Conservation (phyloP, 1,284 basidiomycete species). For the Fistulina hepatica region DNA sequence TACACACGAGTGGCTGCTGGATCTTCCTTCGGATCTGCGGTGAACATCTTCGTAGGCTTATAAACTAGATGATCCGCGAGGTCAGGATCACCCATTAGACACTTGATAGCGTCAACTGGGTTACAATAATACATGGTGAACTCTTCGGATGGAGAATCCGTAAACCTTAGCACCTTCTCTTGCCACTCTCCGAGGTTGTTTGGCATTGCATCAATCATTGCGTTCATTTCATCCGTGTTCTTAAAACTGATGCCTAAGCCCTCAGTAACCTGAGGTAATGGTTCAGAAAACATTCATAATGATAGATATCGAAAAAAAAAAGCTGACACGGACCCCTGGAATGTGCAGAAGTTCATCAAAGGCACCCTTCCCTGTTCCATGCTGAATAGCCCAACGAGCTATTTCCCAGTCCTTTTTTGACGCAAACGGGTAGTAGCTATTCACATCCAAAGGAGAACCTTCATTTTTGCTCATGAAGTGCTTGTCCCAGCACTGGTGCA, state of each 20-base stretch:
- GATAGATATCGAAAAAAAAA: not conserved
- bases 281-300: not conserved
- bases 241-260: conserved; percentile 1
- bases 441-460: no score
- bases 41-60: not conserved
- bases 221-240: conserved; percentile 4
- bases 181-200: not conserved
- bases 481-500: no score
- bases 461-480: no score
- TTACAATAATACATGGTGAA: not conserved
- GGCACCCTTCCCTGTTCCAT: not conserved
- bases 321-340: conserved; percentile 6
- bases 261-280: not conserved
- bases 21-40: no score
- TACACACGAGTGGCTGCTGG: conserved; percentile 15
- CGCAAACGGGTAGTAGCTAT: no score
- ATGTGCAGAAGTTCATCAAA: conserved; percentile 7
- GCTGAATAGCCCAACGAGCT: conserved; percentile 11
- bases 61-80: not conserved
- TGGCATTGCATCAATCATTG: not conserved
- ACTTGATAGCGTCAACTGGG: not conserved
- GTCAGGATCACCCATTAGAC: not conserved
- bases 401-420: conserved; percentile 14
- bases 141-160: not conserved
- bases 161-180: not conserved